phyloP scores from a whole-genome alignment of 1,139 yeast genomes.

The Geotrichum citri-aurantii region DNA sequence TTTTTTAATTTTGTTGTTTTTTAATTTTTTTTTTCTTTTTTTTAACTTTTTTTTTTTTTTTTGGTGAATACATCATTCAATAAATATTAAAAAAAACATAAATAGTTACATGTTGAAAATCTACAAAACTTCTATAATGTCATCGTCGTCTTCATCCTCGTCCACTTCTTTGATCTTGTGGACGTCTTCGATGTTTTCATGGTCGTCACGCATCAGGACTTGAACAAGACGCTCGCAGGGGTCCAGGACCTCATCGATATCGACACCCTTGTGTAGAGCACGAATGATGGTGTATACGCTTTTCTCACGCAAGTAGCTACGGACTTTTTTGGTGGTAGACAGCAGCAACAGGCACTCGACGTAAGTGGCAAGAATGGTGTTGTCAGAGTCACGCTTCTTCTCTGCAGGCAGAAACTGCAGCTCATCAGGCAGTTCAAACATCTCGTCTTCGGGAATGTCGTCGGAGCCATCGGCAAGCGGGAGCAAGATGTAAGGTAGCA shows the following conservation, averaged over 20 bases:
- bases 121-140: conserved; percentile 25
- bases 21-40: neutral
- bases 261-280: conserved; percentile 68
- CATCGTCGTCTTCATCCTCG: conserved; percentile 37
- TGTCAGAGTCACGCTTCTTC: conserved; percentile 68
- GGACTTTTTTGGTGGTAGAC: conserved; percentile 64
- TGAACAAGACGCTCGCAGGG: conserved; percentile 51
- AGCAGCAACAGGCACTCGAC: conserved; percentile 66
- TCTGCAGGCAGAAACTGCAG: conserved; percentile 74
- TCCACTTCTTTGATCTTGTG: conserved; percentile 47
- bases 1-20: neutral
- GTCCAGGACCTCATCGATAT: conserved; percentile 61
- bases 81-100: neutral
- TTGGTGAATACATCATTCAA: neutral
- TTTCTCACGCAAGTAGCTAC: conserved; percentile 71
- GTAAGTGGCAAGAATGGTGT: conserved; percentile 61
- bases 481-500: conserved; percentile 72
- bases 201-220: conserved; percentile 88
- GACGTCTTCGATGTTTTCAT: conserved; percentile 46
- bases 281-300: conserved; percentile 79
- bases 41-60: neutral
- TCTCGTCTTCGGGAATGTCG: conserved; percentile 72
- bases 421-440: conserved; percentile 84
- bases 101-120: neutral
- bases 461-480: conserved; percentile 78